Percentiles rank a stretch among this genome's conserved stretches.
These are phyloP conservation scores for Colletotrichum sp. DNA, from an alignment of 2,329 filamentous ascomycete species.

Conservation along the genomic window DNA sequence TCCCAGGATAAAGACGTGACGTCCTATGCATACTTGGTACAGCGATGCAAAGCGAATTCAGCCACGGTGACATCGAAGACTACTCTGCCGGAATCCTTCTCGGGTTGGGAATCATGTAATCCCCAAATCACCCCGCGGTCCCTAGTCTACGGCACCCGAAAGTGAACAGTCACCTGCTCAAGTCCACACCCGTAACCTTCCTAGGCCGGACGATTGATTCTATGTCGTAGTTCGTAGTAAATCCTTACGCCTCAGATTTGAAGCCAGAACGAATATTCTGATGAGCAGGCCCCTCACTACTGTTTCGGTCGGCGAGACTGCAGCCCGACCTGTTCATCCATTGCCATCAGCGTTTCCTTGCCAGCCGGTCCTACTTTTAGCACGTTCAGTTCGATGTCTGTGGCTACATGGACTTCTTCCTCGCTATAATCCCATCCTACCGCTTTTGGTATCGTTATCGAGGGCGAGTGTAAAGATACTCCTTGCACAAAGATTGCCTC, in stretches of 20 bases:
- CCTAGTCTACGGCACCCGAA: neutral
- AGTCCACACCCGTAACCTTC: neutral
- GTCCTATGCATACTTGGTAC: neutral
- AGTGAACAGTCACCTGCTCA: neutral
- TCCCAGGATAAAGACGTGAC: neutral
- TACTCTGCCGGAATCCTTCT: neutral
- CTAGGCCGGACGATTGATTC: neutral
- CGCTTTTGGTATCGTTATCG: fast-evolving
- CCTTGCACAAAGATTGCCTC: neutral
- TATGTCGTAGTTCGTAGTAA: neutral
- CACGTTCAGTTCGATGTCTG: fast-evolving
- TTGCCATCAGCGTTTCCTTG: neutral
- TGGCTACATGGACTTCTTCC: neutral
- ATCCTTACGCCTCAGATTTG: neutral
- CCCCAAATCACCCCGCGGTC: neutral
- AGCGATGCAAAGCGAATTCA: neutral
- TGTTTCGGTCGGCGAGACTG: neutral
- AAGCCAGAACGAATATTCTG: neutral
- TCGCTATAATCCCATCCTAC: fast-evolving
- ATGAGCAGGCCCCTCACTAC: neutral
- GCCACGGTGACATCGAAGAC: neutral
- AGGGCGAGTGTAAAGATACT: neutral
- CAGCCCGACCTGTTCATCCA: neutral
- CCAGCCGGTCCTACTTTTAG: neutral
- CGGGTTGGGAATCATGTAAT: neutral